Conservation (phyloP, 352 stramenopile genomes). For the Albugo candida region DNA sequence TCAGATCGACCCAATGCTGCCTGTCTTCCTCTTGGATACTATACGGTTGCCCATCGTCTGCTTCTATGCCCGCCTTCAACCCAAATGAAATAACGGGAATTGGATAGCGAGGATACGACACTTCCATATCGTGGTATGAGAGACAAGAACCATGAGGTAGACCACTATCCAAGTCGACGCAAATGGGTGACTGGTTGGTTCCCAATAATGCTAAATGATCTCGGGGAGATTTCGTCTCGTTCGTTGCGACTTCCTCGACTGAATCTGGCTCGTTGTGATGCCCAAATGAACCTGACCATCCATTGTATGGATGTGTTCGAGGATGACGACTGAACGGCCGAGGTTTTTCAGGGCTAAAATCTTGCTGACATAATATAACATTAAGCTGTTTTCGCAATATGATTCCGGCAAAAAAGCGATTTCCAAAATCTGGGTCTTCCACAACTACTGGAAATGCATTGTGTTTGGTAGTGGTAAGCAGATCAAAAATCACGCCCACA, state of each 20-base stretch:
- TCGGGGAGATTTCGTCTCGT: not conserved
- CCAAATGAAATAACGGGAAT: slow-evolving; percentile 22
- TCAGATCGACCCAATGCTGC: slow-evolving; percentile 86
- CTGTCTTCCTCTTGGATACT: slow-evolving; percentile 65
- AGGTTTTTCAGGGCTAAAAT: slow-evolving; percentile 42
- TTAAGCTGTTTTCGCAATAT: slow-evolving; percentile 71
- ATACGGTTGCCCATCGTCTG: slow-evolving; percentile 18
- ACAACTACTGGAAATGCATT: slow-evolving; percentile 79
- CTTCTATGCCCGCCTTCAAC: slow-evolving; percentile 2
- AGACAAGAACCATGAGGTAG: slow-evolving; percentile 20
- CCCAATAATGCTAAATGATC: not conserved
- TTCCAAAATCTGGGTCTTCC: slow-evolving; percentile 65
- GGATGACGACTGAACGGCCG: slow-evolving; percentile 56
- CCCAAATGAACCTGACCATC: no score
- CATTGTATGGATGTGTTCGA: not conserved
- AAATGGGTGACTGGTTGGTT: not conserved
- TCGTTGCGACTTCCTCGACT: no score
- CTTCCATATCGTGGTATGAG: slow-evolving; percentile 70
- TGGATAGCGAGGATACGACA: slow-evolving; percentile 65
- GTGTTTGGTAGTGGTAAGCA: slow-evolving; percentile 68
- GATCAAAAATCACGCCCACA: slow-evolving; percentile 84
- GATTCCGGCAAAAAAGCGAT: slow-evolving; percentile 58
- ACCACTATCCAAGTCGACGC: not conserved
- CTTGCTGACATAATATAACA: slow-evolving; percentile 41
- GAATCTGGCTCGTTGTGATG: no score